Evolutionary conservation across 257 asterid genomes (phyloP).

Genomic region (Capsicum rhomboideum): DNA sequence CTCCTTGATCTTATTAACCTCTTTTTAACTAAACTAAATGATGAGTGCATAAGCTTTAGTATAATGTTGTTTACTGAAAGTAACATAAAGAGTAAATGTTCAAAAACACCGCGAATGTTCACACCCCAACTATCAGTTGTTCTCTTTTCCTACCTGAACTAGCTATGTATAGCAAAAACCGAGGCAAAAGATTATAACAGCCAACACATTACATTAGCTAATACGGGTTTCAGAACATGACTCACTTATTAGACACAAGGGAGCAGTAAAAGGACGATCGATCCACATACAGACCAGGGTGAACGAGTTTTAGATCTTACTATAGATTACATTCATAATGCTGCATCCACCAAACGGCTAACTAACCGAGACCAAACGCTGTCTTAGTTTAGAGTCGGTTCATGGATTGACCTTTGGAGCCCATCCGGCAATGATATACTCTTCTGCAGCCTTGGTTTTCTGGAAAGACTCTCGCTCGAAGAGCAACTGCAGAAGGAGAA

Average conservation of each 20-base stretch:
- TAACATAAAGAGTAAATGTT: neutral
- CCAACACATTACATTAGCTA: neutral
- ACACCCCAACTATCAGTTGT: neutral
- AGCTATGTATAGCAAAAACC: neutral
- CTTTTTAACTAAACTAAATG: neutral
- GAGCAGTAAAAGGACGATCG: neutral
- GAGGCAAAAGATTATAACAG: neutral
- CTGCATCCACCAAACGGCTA: neutral
- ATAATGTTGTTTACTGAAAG: neutral
- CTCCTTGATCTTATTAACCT: neutral
- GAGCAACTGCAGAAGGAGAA: slow-evolving; percentile 34
- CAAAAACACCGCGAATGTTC: neutral
- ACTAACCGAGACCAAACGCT: neutral
- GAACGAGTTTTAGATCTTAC: neutral
- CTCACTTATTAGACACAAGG: neutral
- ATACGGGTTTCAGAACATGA: neutral
- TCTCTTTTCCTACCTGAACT: neutral
- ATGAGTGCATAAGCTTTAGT: neutral
- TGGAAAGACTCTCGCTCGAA: slow-evolving; percentile 51
- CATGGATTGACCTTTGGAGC: slow-evolving; percentile 58
- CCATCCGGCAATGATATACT: slow-evolving; percentile 68
- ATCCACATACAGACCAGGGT: neutral
- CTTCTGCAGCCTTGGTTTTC: slow-evolving; percentile 60
- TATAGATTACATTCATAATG: neutral
- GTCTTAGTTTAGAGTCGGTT: slow-evolving; percentile 8